A percentile compares a stretch with the other conserved stretches of the same genome.
These are phyloP conservation scores for Coemansia nantahalensis DNA, from an alignment of 192 early-diverging fungal species.

Conservation along the genomic window DNA sequence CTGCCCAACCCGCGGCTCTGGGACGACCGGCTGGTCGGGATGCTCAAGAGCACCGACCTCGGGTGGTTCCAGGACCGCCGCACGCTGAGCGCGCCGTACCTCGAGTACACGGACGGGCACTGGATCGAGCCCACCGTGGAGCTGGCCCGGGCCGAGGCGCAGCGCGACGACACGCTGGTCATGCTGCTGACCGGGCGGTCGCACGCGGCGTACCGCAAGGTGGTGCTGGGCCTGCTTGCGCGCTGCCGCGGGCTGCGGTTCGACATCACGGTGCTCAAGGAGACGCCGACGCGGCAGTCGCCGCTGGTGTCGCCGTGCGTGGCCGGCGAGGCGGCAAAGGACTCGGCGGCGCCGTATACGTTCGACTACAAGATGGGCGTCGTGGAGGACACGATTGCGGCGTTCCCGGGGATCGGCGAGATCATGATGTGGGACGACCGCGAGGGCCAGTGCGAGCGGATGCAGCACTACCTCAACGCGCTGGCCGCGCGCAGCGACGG, in stretches of 20 bases:
- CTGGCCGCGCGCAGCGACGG: constrained; percentile 24
- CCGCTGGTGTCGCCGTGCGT: constrained; percentile 20
- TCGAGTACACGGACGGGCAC: constrained; percentile 31
- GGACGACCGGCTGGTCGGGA: constrained; percentile 55
- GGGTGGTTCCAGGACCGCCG: constrained; percentile 64
- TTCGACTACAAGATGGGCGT: constrained; percentile 62
- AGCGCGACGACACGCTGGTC: constrained; percentile 24
- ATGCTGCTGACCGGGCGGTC: constrained; percentile 52
- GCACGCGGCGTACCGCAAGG: constrained; percentile 43
- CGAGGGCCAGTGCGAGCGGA: constrained; percentile 43
- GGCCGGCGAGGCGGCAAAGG: not conserved
- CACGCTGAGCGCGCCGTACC: constrained; percentile 51
- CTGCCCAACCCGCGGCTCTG: constrained; percentile 60
- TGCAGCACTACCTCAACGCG: constrained; percentile 46
- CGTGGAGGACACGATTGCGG: constrained; percentile 53
- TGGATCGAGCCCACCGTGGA: constrained; percentile 26
- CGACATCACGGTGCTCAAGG: constrained; percentile 58
- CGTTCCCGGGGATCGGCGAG: constrained; percentile 47
- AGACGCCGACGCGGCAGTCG: constrained; percentile 40
- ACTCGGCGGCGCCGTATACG: constrained; percentile 49
- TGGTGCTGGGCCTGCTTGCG: constrained; percentile 39
- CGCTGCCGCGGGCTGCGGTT: constrained; percentile 42
- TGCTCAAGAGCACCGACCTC: constrained; percentile 54
- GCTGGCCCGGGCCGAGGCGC: constrained; percentile 12
- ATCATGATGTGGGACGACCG: constrained; percentile 64